Base-by-base conservation (phyloP, 2,329 filamentous ascomycete genomes). In the Penicillium sp. region DNA sequence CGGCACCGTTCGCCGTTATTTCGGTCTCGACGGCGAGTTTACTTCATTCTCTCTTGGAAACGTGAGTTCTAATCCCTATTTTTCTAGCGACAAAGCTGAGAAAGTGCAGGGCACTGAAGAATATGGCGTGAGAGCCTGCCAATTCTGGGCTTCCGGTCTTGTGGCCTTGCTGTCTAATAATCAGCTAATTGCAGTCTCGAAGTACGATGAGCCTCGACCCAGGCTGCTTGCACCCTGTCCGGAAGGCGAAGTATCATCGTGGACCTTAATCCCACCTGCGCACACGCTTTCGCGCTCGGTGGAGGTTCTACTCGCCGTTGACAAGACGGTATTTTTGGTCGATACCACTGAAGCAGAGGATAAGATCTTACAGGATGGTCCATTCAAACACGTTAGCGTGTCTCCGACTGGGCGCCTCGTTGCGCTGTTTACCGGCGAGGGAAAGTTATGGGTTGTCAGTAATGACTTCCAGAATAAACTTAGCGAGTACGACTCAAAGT, bases 391-490 rank as follows among this genome's bases (percentile, higher is more conserved):
- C 67, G 87, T 96, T 47, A 86, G 83, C 59, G 88, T 96, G 12
- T 96, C 92, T 1, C 92, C 93, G 0, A 92, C 95, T 62, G 93
- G 91, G 20, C 87, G 86, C 56, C 95, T 88, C 61, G 86, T 91
- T 3, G 89, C 90, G 0, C 79, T 98, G 28, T 97, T 95, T 65
- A 92, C 90, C 0, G 79, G 84, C 27, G 85, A 89, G 53, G 89
- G 90, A 49, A 91, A 84, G 59, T 83, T 93, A 18, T 95, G 93
- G 79, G 88, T 98, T 25, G 90, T 97, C 44, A 93, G 89, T 42
- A 92, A 89, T 63, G 92, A 98, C 68, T 97, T 97, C 67, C 90
- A 95, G 66, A 90, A 87, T 63, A 86, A 91, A 49, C 77, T 95
- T 54, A 92, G 90, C 66, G 91, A 97, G 71, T 92, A 97, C 66